These are phyloP conservation scores for Metschnikowia henanensis DNA, from an alignment of 805 yeast species.

Conservation along the genomic window DNA sequence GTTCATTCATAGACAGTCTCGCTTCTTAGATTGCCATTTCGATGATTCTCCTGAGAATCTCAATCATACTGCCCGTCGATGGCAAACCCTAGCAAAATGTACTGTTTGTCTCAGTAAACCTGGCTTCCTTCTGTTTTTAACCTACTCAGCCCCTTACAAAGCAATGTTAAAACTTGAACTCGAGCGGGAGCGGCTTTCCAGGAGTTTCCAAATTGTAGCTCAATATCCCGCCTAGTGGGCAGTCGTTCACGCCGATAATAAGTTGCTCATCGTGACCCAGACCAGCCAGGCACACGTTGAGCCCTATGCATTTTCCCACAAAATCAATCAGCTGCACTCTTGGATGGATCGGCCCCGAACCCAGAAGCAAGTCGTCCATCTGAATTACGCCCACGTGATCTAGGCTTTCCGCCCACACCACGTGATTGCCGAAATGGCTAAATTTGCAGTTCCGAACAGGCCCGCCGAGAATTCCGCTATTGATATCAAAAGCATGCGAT, in stretches of 20 bases:
- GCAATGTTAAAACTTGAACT: slow-evolving; percentile 23
- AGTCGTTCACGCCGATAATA: slow-evolving; percentile 55
- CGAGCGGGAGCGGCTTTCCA: slow-evolving; percentile 40
- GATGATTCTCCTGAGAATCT: too few species aligned
- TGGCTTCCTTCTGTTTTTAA: too few species aligned
- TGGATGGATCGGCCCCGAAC: slow-evolving; percentile 11
- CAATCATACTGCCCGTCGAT: too few species aligned
- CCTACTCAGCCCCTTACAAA: too few species aligned
- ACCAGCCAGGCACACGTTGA: slow-evolving; percentile 45
- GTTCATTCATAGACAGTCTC: too few species aligned
- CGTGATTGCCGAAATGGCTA: slow-evolving; percentile 42
- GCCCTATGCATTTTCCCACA: slow-evolving; percentile 60
- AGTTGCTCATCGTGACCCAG: slow-evolving; percentile 47
- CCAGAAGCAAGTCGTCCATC: slow-evolving; percentile 27
- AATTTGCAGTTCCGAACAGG: slow-evolving; percentile 56
- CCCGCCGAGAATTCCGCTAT: slow-evolving; percentile 30
- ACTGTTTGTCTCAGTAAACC: too few species aligned
- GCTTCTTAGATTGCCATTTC: too few species aligned
- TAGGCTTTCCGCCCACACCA: slow-evolving; percentile 52
- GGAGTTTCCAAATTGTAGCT: slow-evolving; percentile 43
- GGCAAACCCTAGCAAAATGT: too few species aligned
- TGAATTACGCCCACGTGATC: slow-evolving; percentile 56
- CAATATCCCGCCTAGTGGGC: slow-evolving; percentile 56
- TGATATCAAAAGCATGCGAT: slow-evolving; percentile 19
- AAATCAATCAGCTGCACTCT: slow-evolving; percentile 50